Evolutionary conservation across 2,329 filamentous ascomycete species (phyloP).

Genomic region (Botrytis byssoidea): DNA sequence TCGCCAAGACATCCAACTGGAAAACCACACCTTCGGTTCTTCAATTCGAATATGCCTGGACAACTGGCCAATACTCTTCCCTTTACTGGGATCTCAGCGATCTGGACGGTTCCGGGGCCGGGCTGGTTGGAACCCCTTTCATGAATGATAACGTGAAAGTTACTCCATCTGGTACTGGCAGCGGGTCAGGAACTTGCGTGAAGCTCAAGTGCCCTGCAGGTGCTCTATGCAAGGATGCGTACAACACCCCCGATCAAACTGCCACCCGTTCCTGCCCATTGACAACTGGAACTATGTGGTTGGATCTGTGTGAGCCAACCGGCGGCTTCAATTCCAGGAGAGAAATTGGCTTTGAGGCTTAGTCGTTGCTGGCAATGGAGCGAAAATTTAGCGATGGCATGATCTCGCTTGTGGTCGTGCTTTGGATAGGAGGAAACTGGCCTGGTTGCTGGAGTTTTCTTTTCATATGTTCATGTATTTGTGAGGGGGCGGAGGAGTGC

Average conservation of each 20-base stretch:
- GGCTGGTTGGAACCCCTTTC: conserved; percentile 22
- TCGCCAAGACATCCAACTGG: conserved; percentile 20
- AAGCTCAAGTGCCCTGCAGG: conserved; percentile 17
- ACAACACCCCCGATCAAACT: conserved; percentile 14
- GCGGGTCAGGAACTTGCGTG: conserved; percentile 13
- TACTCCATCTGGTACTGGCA: conserved; percentile 16
- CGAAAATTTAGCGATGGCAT: not conserved
- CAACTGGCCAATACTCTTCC: conserved; percentile 6
- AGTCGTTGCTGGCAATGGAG: not conserved
- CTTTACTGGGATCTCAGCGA: conserved; percentile 23
- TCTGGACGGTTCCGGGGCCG: conserved; percentile 18
- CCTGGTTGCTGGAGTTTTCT: conserved; percentile 1
- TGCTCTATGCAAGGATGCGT: conserved; percentile 18
- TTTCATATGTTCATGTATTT: not conserved
- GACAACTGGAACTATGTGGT: conserved; percentile 14
- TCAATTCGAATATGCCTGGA: conserved; percentile 21
- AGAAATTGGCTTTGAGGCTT: conserved; percentile 14
- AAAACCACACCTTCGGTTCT: conserved; percentile 11
- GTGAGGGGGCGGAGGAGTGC: not conserved
- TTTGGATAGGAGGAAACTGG: not conserved
- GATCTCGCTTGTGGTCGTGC: not conserved
- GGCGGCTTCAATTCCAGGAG: conserved; percentile 10
- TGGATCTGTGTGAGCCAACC: conserved; percentile 18
- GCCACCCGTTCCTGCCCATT: conserved; percentile 16
- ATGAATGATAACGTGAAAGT: conserved; percentile 18